These are phyloP conservation scores for Kurtzmaniella cleridarum DNA, from an alignment of 805 yeast species.

Conservation along the genomic window DNA sequence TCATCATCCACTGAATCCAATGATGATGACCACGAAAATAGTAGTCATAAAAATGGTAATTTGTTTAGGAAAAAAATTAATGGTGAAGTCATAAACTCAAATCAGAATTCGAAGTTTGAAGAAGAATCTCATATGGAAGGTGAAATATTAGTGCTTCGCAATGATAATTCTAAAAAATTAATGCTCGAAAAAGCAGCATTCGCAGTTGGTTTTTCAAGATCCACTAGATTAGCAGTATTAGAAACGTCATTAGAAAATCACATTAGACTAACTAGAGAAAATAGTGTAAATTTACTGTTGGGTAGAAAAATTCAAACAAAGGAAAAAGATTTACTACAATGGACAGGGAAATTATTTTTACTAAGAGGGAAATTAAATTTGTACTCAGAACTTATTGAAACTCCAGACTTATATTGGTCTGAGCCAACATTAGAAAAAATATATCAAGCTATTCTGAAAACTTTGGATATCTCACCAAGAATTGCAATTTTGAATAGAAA, in stretches of 20 bases:
- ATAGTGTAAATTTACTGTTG: constrained; percentile 60
- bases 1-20: constrained; percentile 11
- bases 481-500: constrained; percentile 77
- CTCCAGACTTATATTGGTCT: constrained; percentile 91
- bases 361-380: constrained; percentile 79
- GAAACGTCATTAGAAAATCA: constrained; percentile 70
- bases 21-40: constrained; percentile 1
- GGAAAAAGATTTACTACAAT: constrained; percentile 56
- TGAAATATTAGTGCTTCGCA: constrained; percentile 67
- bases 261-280: constrained; percentile 53
- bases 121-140: constrained; percentile 47
- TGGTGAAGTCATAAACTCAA: no score
- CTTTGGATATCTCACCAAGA: constrained; percentile 71
- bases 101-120: constrained; percentile 11
- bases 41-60: constrained; percentile 5
- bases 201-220: constrained; percentile 80
- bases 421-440: constrained; percentile 80
- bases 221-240: constrained; percentile 77
- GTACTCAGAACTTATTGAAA: constrained; percentile 83
- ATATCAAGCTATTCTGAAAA: constrained; percentile 64
- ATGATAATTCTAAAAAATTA: constrained; percentile 39
- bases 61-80: no score
- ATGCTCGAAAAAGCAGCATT: constrained; percentile 81
- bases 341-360: constrained; percentile 71
- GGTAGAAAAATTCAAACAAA: constrained; percentile 45